Percentiles rank a stretch among this genome's conserved stretches.
Conservation (phyloP, 2,329 filamentous ascomycete genomes). For the Zopfia rhizophila region DNA sequence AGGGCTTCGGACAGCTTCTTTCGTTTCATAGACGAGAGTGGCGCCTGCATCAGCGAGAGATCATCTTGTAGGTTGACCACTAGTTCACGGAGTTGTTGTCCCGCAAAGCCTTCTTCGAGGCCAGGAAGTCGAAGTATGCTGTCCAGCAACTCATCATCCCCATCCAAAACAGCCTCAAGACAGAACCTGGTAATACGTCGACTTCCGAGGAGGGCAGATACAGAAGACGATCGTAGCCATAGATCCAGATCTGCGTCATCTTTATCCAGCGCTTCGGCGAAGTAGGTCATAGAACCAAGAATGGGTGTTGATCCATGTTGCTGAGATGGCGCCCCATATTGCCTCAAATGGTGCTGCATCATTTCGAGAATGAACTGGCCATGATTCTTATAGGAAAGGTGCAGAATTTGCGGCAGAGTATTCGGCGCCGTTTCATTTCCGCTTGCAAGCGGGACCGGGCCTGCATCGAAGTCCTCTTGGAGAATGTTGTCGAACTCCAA, state of each 20-base stretch:
- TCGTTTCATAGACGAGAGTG: constrained; percentile 60
- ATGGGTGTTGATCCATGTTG: constrained; percentile 34
- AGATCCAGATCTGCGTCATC: constrained; percentile 73
- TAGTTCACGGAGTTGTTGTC: constrained; percentile 52
- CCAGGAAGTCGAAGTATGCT: constrained; percentile 67
- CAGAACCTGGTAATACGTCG: constrained; percentile 69
- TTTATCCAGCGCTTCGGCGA: constrained; percentile 71
- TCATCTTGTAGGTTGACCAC: constrained; percentile 64
- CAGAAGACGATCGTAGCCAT: constrained; percentile 69
- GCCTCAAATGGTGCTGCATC: constrained; percentile 64
- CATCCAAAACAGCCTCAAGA: constrained; percentile 71
- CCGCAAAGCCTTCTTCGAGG: constrained; percentile 49
- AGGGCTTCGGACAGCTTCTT: constrained; percentile 63
- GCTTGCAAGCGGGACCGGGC: constrained; percentile 61
- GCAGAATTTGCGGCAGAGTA: constrained; percentile 87
- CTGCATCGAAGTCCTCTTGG: constrained; percentile 51
- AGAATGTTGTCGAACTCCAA: constrained; percentile 55
- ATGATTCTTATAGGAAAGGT: constrained; percentile 94
- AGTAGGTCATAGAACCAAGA: constrained; percentile 58
- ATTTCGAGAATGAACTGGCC: constrained; percentile 90
- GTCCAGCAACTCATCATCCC: constrained; percentile 67
- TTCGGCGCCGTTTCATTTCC: constrained; percentile 79
- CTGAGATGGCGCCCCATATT: constrained; percentile 49
- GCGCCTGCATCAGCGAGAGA: constrained; percentile 63
- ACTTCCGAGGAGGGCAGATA: constrained; percentile 67